A percentile compares a stretch with the other conserved stretches of the same genome.
These are phyloP conservation scores for Xanthoconium separans DNA, from an alignment of 1,284 basidiomycete species.

Conservation along the genomic window DNA sequence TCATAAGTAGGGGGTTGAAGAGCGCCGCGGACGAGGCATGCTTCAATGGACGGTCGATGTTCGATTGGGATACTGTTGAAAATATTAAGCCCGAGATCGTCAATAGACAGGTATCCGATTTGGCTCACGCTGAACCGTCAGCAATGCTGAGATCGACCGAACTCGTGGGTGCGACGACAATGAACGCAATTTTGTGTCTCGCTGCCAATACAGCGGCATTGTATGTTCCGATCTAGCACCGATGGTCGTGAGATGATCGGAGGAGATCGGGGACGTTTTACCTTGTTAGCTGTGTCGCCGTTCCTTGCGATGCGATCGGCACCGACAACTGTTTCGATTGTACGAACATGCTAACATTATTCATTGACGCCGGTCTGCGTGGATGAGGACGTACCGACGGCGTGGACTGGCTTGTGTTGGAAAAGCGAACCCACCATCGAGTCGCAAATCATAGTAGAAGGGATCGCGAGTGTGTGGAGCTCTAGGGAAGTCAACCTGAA, in stretches of 20 bases:
- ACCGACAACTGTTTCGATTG: slow-evolving; percentile 58
- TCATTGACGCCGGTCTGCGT: not conserved
- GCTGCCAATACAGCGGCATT: slow-evolving; percentile 87
- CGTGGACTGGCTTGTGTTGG: slow-evolving; percentile 83
- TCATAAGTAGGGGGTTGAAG: slow-evolving; percentile 51
- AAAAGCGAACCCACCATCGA: slow-evolving; percentile 93
- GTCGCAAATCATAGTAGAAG: slow-evolving; percentile 92
- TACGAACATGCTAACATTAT: not conserved
- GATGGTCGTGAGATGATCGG: not conserved
- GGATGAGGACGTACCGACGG: slow-evolving; percentile 60
- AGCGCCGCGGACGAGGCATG: slow-evolving; percentile 81
- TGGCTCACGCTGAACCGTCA: slow-evolving; percentile 65
- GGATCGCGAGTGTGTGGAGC: slow-evolving; percentile 77
- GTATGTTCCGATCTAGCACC: slow-evolving; percentile 80
- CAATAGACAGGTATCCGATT: not conserved
- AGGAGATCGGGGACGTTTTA: slow-evolving; percentile 21
- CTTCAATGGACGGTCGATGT: slow-evolving; percentile 82
- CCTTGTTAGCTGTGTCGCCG: slow-evolving; percentile 94
- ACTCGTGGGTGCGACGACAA: slow-evolving; percentile 87
- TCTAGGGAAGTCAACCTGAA: slow-evolving; percentile 82
- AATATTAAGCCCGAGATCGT: not conserved
- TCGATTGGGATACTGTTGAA: slow-evolving; percentile 82
- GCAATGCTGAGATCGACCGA: slow-evolving; percentile 82
- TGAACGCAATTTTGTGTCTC: slow-evolving; percentile 82
- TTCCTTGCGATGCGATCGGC: slow-evolving; percentile 86